Evolutionary conservation across 495 filamentous ascomycete genomes (phyloP), one percentile per base, ranked within the genome.

Genomic region (Penicillium lividum): DNA sequence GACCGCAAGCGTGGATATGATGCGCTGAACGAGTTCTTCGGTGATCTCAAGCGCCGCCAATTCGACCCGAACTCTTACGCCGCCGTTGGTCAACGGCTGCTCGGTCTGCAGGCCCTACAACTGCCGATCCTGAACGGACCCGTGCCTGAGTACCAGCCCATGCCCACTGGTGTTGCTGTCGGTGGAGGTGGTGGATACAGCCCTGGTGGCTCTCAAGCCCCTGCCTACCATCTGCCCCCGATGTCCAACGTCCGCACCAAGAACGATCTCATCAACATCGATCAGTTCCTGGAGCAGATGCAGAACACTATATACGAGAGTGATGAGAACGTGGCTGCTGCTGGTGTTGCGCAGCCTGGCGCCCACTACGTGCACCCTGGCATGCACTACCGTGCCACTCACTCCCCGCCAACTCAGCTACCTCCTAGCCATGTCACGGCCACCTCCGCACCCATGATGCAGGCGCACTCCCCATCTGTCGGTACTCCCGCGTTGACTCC

Each of bases 301-400:
- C 92, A 97, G 66, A 82, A 86, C 60, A 96, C 93, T 7, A 89
- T 97, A 29, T 98, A 97, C 69, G 93, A 97, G 72, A 93, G 85
- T 65, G 86, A 92, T 25, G 89, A 90, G 65, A 84, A 89, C 13
- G 82, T 89, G 3, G 87, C 90, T 13, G 88, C 89, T 1, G 86
- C 88, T 33, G 89, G 89, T 51, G 80, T 91, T 49, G 84, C 85
- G 40, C 86, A 90, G 59, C 83, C 88, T 25, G 87, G 82, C 45
- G 77, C 83, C 28, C 85, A 90, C 63, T 86, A 86, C 57, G 73
- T 87, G 10, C 82, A 82, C 69, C 74, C 66, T 18, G 76, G 73
- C 31, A 72, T 85, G 59, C 81, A 82, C 69, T 88, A 86, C 68
- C 89, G 91, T 53, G 77, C 85, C 25, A 89, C 85, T 63, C 80